Evolutionary conservation across 2,329 filamentous ascomycete species (phyloP), one percentile per base, ranked within the genome.

Genomic region (Gnomoniopsis sp.): DNA sequence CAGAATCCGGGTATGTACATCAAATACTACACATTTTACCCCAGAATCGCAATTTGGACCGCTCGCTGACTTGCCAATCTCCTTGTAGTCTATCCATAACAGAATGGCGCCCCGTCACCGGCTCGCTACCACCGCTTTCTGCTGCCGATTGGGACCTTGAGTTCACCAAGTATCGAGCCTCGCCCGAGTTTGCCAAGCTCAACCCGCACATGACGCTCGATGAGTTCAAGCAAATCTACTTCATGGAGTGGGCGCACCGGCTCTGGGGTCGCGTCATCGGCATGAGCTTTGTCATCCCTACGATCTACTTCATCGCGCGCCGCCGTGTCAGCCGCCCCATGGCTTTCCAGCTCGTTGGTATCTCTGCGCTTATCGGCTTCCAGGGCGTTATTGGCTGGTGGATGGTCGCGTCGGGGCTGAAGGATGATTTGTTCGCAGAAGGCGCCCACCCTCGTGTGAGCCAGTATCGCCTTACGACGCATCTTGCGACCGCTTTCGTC

Each of bases 141-240:
- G 75, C 82, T 23, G 86, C 82, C 60, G 90, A 93, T 70, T 99
- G 95, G 95, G 88, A 96, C 66, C 86, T 87, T 64, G 95, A 98
- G 70, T 99, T 98, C 76, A 79, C 87, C 57, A 95, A 96, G 75
- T 99, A 99, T 79, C 88, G 89, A 65, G 85, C 89, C 47, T 96
- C 92, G 21, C 95, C 95, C 62, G 95, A 99, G 75, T 99, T 93
- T 77, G 86, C 90, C 70, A 84, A 92, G 62, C 82, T 99, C 66
- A 99, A 99, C 77, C 89, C 93, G 34, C 85, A 91, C 72, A 99
- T 99, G 95, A 88, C 84, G 34, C 80, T 99, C 58, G 83, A 87
- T 59, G 95, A 99, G 72, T 99, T 98, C 79, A 97, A 98, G 75
- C 89, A 95, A 72, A 99, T 99, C 65, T 99, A 98, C 82, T 99